Conservation (phyloP, 2,329 filamentous ascomycete genomes). For the Aspergillus bombycis region DNA sequence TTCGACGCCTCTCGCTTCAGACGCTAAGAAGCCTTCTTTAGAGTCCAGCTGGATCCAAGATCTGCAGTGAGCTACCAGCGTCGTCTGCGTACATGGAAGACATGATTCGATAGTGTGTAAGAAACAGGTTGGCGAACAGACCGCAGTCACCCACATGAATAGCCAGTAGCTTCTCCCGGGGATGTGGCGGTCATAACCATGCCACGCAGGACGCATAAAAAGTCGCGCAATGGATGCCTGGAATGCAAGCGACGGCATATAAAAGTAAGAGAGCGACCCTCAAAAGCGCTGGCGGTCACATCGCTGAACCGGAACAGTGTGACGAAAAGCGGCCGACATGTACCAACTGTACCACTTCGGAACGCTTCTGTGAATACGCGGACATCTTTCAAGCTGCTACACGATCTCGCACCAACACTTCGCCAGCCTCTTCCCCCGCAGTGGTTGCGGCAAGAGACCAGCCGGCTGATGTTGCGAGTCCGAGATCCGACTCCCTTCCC, state of each 20-base stretch:
- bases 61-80: not conserved
- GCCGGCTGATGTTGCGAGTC: not conserved
- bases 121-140: not conserved
- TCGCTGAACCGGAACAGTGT: conserved; percentile 27
- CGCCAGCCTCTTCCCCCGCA: not conserved
- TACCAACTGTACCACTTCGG: conserved; percentile 34
- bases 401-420: conserved; percentile 3
- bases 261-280: conserved; percentile 31
- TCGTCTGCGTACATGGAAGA: not conserved
- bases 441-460: not conserved
- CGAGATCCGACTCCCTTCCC: not conserved
- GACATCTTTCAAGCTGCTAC: not conserved
- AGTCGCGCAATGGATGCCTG: conserved; percentile 43
- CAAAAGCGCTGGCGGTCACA: not conserved
- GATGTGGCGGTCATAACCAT: conserved; percentile 7
- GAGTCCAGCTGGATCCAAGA: not conserved
- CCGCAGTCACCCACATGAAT: not conserved
- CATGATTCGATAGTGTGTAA: not conserved
- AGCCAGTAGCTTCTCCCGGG: not conserved
- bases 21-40: not conserved
- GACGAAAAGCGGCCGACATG: conserved; percentile 38
- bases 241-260: conserved; percentile 45
- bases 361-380: conserved; percentile 24
- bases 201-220: conserved; percentile 37
- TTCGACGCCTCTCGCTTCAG: not conserved